Evolutionary conservation across 1,139 yeast genomes (phyloP), one percentile per base, ranked within the genome.

Genomic region (Suhomyces taliae): DNA sequence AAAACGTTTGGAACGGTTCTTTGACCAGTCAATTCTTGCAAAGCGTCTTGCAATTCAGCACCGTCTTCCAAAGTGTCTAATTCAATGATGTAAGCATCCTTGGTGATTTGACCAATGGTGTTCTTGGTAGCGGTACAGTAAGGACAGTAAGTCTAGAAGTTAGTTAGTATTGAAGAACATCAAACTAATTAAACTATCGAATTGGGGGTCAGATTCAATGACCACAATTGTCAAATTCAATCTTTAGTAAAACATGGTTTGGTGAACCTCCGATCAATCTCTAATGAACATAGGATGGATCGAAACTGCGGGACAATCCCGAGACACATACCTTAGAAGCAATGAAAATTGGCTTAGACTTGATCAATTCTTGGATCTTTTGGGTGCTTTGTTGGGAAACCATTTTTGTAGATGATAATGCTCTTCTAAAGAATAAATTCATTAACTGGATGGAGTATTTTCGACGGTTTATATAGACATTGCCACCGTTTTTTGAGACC

Each of bases 1-100:
- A 86, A 90, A 55, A 93, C 81, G 68, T 87, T 91, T 53, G 99
- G 99, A 49, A 93, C 98, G 36, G 97, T 90, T 58, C 82, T 78
- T 74, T 93, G 98, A 52, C 97, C 96, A 37, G 95, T 86, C 54
- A 90, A 67, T 61, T 86, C 83, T 40, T 62, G 65, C 53, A 93
- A 77, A 49, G 95, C 95, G 43, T 78, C 85, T 72, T 93, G 98
- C 57, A 91, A 81, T 51, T 71, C 76, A 45, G 65, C 62, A 47
- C 79, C 79, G 49, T 74, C 78, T 29, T 52, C 61, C 19, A 58
- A 45, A 52, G 63, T 66, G 66, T 88, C 87, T 64, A 88, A 77
- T 66, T 88, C 93, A 53, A 87, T 55, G 39, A 87, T 75, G 54
- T 77, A 73, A 34, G 89, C 86, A 44, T 84, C 79, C 49, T 66